Evolutionary conservation across 2,329 filamentous ascomycete genomes (phyloP).

Genomic region (Ophiostoma piceae): DNA sequence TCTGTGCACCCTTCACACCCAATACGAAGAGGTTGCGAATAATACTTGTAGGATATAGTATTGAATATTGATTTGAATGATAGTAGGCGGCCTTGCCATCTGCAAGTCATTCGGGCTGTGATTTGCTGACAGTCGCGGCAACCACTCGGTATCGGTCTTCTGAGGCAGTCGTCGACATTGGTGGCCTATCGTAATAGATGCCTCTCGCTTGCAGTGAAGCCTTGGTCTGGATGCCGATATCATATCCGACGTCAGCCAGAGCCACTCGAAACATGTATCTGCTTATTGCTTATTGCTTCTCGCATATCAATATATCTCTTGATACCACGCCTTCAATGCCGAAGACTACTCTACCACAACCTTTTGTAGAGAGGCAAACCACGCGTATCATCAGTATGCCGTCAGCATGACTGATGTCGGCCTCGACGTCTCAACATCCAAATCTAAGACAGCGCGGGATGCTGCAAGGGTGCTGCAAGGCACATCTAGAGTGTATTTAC

Average conservation of each 20-base stretch:
- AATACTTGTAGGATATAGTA: neutral
- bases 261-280: neutral
- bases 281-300: neutral
- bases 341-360: neutral
- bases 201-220: too few species aligned
- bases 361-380: neutral
- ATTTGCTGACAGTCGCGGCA: neutral
- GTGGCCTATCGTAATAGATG: too few species aligned
- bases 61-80: neutral
- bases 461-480: conserved; percentile 4
- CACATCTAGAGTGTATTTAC: neutral
- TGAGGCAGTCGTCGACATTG: too few species aligned
- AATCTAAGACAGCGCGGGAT: neutral
- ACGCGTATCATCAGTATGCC: neutral
- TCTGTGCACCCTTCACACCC: neutral
- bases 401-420: neutral
- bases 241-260: too few species aligned
- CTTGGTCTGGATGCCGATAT: too few species aligned
- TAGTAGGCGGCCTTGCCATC: neutral
- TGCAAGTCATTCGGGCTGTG: neutral
- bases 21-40: neutral
- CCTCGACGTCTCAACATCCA: neutral
- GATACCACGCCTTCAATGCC: neutral
- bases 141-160: too few species aligned
- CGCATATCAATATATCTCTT: neutral